Evolutionary conservation across 2,329 filamentous ascomycete species (phyloP), one percentile per base, ranked within the genome.

Genomic region (Plectosphaerella sp.): DNA sequence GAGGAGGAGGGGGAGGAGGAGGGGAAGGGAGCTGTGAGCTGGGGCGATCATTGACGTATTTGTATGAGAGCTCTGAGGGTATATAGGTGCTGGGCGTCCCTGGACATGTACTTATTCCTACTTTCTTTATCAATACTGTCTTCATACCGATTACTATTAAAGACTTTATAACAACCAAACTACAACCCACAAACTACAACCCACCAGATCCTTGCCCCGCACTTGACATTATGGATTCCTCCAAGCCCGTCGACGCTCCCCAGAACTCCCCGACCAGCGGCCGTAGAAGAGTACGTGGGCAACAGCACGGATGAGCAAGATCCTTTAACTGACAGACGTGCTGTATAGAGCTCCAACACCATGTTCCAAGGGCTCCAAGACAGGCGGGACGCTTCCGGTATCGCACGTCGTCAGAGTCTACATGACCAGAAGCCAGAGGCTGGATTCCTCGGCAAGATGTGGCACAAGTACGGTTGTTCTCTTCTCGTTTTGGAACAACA

Each of bases 381-480:
- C 52, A 82, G 81, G 66, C 74, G 78, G 48, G 62, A 66, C 18
- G 67, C 67, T 46, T 70, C 75, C 52, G 72, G 75, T 22, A 58
- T 53, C 2, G 73, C 75, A n/a, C 75, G 80, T 14, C 77, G 80
- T 6, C 73, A 78, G 61, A 82, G 78, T 60, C 68, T 83, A 58
- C 72, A 71, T 28, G 80, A 84, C 52, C 80, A 83, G 62, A 72
- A 73, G 53, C 71, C 70, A 14, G 65, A 71, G 48, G 62, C 72
- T 1, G 79, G 79, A 41, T 66, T 83, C 56, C 67, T 83, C 49
- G 77, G 76, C 50, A 70, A 74, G 55, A 73, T 82, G 69, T 84
- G 82, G 76, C 73, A 81, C 58, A 81, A 75, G 80, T 83, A 65
- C 50, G 77, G 61, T 12, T 8, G 1, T 6, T 7, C 16, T 4